Conservation (phyloP, 208 protist genomes). For the Naegleria gruberi region DNA sequence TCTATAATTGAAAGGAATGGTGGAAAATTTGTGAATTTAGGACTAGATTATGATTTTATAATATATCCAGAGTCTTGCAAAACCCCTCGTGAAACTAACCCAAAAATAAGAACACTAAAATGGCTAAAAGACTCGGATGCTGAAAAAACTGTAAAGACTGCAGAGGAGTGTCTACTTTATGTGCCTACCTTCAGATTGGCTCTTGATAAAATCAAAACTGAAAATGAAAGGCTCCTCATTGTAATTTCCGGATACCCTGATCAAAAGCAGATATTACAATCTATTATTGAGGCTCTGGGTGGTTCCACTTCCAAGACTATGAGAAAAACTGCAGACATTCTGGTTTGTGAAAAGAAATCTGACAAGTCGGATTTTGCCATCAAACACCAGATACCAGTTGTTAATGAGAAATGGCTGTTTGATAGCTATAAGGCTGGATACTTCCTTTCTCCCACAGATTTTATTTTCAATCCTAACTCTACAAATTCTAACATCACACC, state of each 20-base stretch:
- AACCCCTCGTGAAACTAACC: not conserved
- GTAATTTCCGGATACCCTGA: not conserved
- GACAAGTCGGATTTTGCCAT: not conserved
- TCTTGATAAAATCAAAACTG: not conserved
- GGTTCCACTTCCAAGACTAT: not conserved
- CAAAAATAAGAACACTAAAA: not conserved
- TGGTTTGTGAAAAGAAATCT: not conserved
- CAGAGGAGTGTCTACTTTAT: not conserved
- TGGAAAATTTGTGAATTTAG: not conserved
- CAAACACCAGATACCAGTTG: not conserved
- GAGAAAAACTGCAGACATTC: not conserved
- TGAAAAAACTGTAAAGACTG: not conserved
- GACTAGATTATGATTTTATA: not conserved
- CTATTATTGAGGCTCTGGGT: not conserved
- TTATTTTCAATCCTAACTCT: not conserved
- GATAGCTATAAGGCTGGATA: not conserved
- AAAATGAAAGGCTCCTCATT: not conserved
- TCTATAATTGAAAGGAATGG: not conserved
- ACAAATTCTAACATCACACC: not conserved
- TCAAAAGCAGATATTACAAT: not conserved
- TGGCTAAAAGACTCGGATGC: not conserved
- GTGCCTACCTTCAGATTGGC: not conserved
- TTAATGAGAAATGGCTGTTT: not conserved
- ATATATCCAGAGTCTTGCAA: not conserved
- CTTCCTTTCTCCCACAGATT: not conserved